Conservation (phyloP, 768 basidiomycete genomes). For the Collybia sp. region DNA sequence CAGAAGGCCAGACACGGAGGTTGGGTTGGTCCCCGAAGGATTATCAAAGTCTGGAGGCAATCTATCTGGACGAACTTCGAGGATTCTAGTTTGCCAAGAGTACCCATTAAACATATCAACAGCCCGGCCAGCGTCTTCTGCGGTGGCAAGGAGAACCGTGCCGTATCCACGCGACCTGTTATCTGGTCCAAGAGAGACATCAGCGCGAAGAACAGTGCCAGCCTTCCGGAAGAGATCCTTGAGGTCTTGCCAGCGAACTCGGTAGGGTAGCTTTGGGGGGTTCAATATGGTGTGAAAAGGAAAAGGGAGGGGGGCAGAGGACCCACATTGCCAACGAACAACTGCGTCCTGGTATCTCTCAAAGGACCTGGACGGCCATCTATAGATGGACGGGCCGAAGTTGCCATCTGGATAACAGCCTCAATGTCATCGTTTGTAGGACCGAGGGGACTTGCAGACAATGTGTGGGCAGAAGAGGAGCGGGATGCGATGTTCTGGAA, state of each 20-base stretch:
- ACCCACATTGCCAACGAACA: conserved; percentile 93
- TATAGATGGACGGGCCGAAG: conserved; percentile 52
- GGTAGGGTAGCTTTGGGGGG: conserved; percentile 80
- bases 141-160: conserved; percentile 90
- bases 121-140: conserved; percentile 90
- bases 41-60: conserved; percentile 61
- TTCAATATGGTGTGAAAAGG: conserved; percentile 1
- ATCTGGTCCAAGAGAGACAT: conserved; percentile 77
- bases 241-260: conserved; percentile 98
- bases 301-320: conserved; percentile 2
- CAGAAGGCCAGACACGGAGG: conserved; percentile 1
- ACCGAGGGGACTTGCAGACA: conserved; percentile 9
- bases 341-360: conserved; percentile 88
- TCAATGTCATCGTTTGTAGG: conserved; percentile 86
- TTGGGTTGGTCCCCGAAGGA: conserved; percentile 13
- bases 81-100: conserved; percentile 90
- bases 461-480: conserved; percentile 6
- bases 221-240: conserved; percentile 97
- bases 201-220: conserved; percentile 81
- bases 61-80: conserved; percentile 90
- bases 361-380: conserved; percentile 44
- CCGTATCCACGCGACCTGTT: conserved; percentile 93
- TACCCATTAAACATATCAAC: conserved; percentile 97
- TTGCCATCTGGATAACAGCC: conserved; percentile 89
- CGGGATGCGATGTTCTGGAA: conserved; percentile 7